Base-by-base conservation (phyloP, 495 filamentous ascomycete genomes). In the Tuber brumale region DNA sequence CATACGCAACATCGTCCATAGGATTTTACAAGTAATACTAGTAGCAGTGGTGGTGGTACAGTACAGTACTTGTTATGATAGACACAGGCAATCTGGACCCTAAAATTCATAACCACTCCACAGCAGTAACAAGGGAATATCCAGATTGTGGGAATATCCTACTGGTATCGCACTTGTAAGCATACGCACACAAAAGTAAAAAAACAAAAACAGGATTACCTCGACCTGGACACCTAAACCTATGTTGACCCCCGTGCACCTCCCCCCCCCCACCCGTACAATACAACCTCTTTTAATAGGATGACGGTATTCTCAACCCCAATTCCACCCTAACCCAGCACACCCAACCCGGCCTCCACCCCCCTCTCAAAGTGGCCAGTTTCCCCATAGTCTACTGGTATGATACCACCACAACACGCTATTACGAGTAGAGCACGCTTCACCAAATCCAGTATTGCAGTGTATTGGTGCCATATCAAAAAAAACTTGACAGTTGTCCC, bases 401-500 rank as follows among this genome's bases (percentile, higher is more conserved):
- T 66, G 57, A 66, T 66, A 61, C 51, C 10, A 61, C 51, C 10
- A 16, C 12, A 27, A 2, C 51, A 31, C n/a, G 10, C 51, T 61
- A n/a, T n/a, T n/a, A n/a, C n/a, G n/a, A n/a, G n/a, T n/a, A 61
- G 51, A 31, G n/a, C 51, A 66, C 57, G 12, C 27, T 35, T 12
- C 27, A 66, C 16, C 14, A 35, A 14, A 66, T 66, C 14, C 27
- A 66, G 27, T 1, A 66, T 16, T n/a, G 57, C 57, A 31, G n/a
- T 31, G 3, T 16, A 61, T 27, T 19, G 21, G 37, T 39, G 37
- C 37, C 37, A 39, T 39, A 39, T 7, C 46, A 66, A 31, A 66
- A 66, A 31, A 66, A 66, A 31, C 57, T 66, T 66, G 57, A 66
- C 57, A 66, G 57, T 66, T 66, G 57, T 66, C 57, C 57, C 57